Base-by-base conservation (phyloP, 2,329 filamentous ascomycete genomes). In the Podosphaera fusca region DNA sequence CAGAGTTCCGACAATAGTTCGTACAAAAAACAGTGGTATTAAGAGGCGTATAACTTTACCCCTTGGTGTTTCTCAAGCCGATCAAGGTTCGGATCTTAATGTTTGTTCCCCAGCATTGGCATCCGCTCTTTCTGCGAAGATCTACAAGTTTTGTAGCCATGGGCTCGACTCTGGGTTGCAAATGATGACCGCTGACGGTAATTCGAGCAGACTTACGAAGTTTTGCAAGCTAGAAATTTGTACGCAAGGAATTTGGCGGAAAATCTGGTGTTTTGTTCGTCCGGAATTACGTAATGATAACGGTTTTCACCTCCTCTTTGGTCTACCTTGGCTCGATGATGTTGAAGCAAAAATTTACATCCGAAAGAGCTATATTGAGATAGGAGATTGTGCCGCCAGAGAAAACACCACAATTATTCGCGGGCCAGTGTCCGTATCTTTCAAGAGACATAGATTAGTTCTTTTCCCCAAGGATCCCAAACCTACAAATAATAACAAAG, bases 61-160 rank as follows among this genome's bases (percentile, higher is more conserved):
- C 6, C 49, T 30, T 8, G 52, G 52, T 30, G 35, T 35, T 9
- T n/a, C 21, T 7, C 52, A 55, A 31, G 52, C 35, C 6, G 52
- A 55, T 35, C 52, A 55, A 31, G 52, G 52, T 14, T 55, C 52
- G 10, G 52, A 55, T 42, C 1, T 55, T 31, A 55, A 55, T 45
- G 12, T 42, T 31, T 6, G 5, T 14, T 55, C 52, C 2, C 12
- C 12, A 34, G 12, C 52, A 21, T 42, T 55, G 30, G 52, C 49
- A 9, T 10, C n/a, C 10, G 49, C 49, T 31, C 31, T 52, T 29
- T 52, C 49, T 4, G 49, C 33, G 4, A 38, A 53, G 29, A 10
- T 36, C 35, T 12, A 4, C 8, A 53, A 53, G 38, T 38, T 53
- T 3, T 21, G 31, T 2, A 38, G 35, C 12, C 51, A 53, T n/a